These are phyloP conservation scores for Euptelea pleiosperma DNA, from an alignment of 164 flowering plant species.

Conservation along the genomic window DNA sequence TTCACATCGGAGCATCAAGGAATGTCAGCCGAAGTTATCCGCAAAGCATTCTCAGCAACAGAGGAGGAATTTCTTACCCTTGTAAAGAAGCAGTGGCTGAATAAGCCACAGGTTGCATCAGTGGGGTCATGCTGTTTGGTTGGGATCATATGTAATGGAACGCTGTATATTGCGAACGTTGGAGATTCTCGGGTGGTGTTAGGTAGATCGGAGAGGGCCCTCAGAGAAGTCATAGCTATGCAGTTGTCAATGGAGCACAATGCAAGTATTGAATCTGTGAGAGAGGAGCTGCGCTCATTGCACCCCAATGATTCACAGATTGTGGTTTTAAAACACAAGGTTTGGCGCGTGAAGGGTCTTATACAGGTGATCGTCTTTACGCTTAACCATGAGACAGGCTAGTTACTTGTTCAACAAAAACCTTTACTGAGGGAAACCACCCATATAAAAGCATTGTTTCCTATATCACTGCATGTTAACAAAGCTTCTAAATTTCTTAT, in stretches of 20 bases:
- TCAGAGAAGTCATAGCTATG: constrained; percentile 53
- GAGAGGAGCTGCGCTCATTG: constrained; percentile 62
- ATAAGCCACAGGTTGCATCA: constrained; percentile 74
- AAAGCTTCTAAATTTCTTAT: not conserved
- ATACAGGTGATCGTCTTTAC: constrained; percentile 59
- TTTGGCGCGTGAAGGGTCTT: constrained; percentile 96
- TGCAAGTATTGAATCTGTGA: constrained; percentile 73
- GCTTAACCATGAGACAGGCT: no score
- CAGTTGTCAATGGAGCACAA: constrained; percentile 89
- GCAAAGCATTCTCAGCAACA: constrained; percentile 62
- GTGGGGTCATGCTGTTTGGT: constrained; percentile 95
- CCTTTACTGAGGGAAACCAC: no score
- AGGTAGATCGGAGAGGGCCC: constrained; percentile 52
- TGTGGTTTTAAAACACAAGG: constrained; percentile 84
- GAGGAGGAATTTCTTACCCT: constrained; percentile 71
- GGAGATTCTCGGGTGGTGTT: constrained; percentile 92
- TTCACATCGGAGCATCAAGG: constrained; percentile 54
- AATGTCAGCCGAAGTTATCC: constrained; percentile 69
- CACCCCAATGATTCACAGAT: constrained; percentile 95
- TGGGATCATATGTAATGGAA: constrained; percentile 69
- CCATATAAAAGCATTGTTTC: not conserved
- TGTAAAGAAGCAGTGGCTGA: constrained; percentile 61
- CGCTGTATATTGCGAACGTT: constrained; percentile 70
- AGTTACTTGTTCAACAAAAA: no score
- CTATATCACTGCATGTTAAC: no score